Evolutionary conservation across 345 rosid genomes (phyloP), one percentile per base, ranked within the genome.

Genomic region (Lepidium sativum): DNA sequence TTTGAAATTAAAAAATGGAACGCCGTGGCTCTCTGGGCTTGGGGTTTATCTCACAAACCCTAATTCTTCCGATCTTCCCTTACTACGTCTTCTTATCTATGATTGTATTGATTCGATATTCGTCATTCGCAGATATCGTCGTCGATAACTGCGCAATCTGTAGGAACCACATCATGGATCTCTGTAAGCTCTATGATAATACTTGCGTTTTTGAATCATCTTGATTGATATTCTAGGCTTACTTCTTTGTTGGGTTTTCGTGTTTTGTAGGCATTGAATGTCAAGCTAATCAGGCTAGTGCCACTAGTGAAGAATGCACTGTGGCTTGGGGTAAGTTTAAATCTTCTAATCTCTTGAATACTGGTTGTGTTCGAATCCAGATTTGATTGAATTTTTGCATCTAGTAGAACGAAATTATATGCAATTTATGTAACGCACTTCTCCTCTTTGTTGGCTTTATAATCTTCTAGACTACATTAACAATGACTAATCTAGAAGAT

Each of bases 91-190:
- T 17, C 2, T 33, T 34, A 15, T 25, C 52, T 21, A 38, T 49
- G 27, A 54, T 67, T 67, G 21, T 21, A 3, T 16, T 55, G 29
- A 66, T 44, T 43, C 6, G 18, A 3, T 61, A 5, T 39, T 39
- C 15, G 32, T 52, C 82, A 7, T 15, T 80, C 32, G 74, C 79
- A 86, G 98, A 88, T 75, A 88, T 88, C 35, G 96, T 84, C 18
- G 94, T 91, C 2, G 97, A 86, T 52, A 86, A 88, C 65, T 91
- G 96, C 62, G 96, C 96, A 2, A 88, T 88, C 63, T 91, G 97
- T 74, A 71, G 94, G 69, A 88, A 86, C 61, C 97, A 86, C 35
- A 88, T 91, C 65, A 88, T 86, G 94, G 95, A 85, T 79, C 91
- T 90, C 3, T 87, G 92, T 87, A 60, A 74, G 88, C 33, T 65